Evolutionary conservation across 2,329 filamentous ascomycete genomes (phyloP).

Genomic region (Colletotrichum paranaense): DNA sequence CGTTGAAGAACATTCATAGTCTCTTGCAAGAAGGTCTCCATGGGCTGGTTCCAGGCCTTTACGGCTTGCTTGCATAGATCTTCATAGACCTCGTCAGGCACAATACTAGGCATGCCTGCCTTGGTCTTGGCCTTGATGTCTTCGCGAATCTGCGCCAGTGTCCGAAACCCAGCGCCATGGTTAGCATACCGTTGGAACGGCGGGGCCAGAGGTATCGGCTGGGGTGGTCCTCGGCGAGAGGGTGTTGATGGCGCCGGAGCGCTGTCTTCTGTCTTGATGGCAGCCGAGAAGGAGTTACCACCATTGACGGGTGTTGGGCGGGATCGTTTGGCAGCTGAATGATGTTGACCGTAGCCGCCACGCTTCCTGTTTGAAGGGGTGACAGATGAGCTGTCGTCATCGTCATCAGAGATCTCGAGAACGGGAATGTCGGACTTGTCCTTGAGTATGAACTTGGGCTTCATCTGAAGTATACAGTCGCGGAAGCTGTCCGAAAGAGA

Average conservation of each 20-base stretch:
- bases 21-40: conserved; percentile 59
- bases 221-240: conserved; percentile 26
- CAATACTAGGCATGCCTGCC: conserved; percentile 68
- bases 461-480: conserved; percentile 55
- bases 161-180: conserved; percentile 55
- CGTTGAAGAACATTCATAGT: conserved; percentile 60
- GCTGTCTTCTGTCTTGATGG: conserved; percentile 52
- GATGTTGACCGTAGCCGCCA: conserved; percentile 35
- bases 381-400: conserved; percentile 39
- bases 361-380: conserved; percentile 40
- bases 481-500: conserved; percentile 63
- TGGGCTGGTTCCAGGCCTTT: conserved; percentile 65
- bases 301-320: conserved; percentile 16
- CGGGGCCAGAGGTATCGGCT: conserved; percentile 29
- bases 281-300: conserved; percentile 32
- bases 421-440: conserved; percentile 48
- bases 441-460: conserved; percentile 58
- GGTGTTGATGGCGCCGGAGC: conserved; percentile 13
- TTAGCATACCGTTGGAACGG: conserved; percentile 53
- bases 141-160: conserved; percentile 61
- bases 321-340: conserved; percentile 30
- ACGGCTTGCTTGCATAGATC: conserved; percentile 68
- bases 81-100: conserved; percentile 70
- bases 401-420: conserved; percentile 54
- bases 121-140: conserved; percentile 66